Base-by-base conservation (phyloP, 805 yeast species). In the Clavispora vitiphila region DNA sequence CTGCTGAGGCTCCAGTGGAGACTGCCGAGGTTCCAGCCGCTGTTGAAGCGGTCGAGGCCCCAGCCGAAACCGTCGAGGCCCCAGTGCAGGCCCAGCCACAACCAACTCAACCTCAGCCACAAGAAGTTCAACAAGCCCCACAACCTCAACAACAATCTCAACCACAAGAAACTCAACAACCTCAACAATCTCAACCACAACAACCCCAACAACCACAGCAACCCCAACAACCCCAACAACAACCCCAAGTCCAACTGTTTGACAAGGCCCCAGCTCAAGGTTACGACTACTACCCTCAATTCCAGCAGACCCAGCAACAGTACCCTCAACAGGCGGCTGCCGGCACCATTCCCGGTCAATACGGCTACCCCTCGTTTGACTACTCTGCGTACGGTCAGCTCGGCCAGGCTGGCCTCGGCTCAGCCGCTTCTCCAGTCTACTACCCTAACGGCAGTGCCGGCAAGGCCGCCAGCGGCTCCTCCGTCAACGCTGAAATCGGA, bases 321-420 rank as follows among this genome's bases (percentile, higher is more conserved):
- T 68, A 64, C 43, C 65, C 66, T 15, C 71, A 65, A 52, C 72
- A 67, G 50, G 64, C 65, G 40, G 55, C 42, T 11, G 61, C 61
- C 27, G 72, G 68, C 47, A 56, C 60, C 39, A 44, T 63, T 32
- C 74, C 74, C 41, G 71, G 65, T 34, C 71, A 65, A 53, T 70
- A 62, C 53, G 72, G 65, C 35, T 71, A 68, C 57, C 75, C 75
- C 36, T 71, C 70, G 22, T 56, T 61, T 35, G 76, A 70, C 51
- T 70, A 70, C 58, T 57, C 65, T 32, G 62, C 62, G 29, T 67
- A 68, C 53, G 62, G 57, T 38, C 66, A 61, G 42, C 37, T 46
- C 24, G 50, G 44, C 30, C 50, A 45, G 25, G 48, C 38, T 12
- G 52, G 45, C 5, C 46, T 50, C 41, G 54, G 50, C n/a, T 41